Conservation (phyloP, 768 basidiomycete species). For the Naganishia randhawae region DNA sequence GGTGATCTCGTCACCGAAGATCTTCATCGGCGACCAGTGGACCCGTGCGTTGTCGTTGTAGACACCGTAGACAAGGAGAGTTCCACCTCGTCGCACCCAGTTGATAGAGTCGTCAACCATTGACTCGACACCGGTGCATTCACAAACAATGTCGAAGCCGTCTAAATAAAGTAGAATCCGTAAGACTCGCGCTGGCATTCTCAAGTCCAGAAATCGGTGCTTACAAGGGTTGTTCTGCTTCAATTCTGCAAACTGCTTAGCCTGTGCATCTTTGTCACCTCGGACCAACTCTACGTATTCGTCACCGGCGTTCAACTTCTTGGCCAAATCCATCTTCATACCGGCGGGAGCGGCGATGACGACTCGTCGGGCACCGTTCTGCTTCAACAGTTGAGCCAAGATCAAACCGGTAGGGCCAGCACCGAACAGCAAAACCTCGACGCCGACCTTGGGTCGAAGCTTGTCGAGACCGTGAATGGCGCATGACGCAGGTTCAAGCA, state of each 20-base stretch:
- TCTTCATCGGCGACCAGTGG: constrained; percentile 80
- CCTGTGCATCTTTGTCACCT: constrained; percentile 53
- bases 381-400: constrained; percentile 77
- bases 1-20: constrained; percentile 66
- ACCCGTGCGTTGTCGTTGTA: constrained; percentile 81
- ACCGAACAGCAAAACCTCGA: constrained; percentile 78
- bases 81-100: constrained; percentile 65
- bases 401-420: constrained; percentile 92
- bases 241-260: constrained; percentile 75
- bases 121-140: constrained; percentile 78
- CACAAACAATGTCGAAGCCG: constrained; percentile 82
- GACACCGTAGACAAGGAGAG: constrained; percentile 65
- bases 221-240: constrained; percentile 69
- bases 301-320: constrained; percentile 71
- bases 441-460: constrained; percentile 72
- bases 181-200: too few relatives aligned
- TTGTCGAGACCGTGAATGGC: constrained; percentile 90
- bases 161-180: constrained; percentile 43
- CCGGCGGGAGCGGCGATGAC: constrained; percentile 82
- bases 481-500: constrained; percentile 84
- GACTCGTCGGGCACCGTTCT: constrained; percentile 75
- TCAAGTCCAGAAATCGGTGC: too few relatives aligned
- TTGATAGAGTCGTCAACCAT: constrained; percentile 84
- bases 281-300: constrained; percentile 83
- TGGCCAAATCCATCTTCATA: constrained; percentile 82